Evolutionary conservation across 1,284 basidiomycete species (phyloP).

Genomic region (Cryptococcus sp.): DNA sequence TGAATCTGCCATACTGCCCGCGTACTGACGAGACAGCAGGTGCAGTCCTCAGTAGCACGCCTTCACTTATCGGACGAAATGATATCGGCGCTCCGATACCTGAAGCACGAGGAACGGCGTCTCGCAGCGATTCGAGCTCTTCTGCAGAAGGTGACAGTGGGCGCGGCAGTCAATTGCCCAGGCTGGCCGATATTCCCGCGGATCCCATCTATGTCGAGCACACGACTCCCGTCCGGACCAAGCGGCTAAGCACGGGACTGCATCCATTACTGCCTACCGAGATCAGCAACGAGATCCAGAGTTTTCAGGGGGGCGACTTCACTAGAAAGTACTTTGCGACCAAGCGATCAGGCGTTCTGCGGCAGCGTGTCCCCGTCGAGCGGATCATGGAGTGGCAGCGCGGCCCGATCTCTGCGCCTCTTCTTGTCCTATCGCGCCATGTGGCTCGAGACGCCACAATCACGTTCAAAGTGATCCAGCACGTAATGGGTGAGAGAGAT

Average conservation of each 20-base stretch:
- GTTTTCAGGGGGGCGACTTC: conserved; percentile 79
- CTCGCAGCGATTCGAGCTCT: no score
- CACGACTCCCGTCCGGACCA: conserved; percentile 50
- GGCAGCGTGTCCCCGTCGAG: conserved; percentile 69
- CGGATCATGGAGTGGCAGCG: conserved; percentile 90
- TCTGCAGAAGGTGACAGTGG: no score
- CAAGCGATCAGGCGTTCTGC: conserved; percentile 74
- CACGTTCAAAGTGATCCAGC: conserved; percentile 83
- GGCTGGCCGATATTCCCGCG: conserved; percentile 56
- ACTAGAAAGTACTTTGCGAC: conserved; percentile 85
- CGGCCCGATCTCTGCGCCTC: conserved; percentile 67
- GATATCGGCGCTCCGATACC: no score
- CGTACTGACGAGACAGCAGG: neutral
- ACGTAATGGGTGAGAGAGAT: conserved; percentile 87
- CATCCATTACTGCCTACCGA: conserved; percentile 73
- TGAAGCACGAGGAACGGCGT: no score
- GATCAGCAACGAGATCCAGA: conserved; percentile 76
- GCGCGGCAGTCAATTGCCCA: neutral
- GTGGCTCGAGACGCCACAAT: conserved; percentile 68
- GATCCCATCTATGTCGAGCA: conserved; percentile 66
- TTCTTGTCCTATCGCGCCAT: conserved; percentile 67
- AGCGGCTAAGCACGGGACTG: conserved; percentile 62
- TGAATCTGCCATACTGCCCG: neutral
- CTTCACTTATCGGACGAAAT: no score
- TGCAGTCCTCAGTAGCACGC: neutral